A percentile compares a stretch with the other conserved stretches of the same genome.
Conservation (phyloP, 2,329 filamentous ascomycete species). For the Claviceps arundinis region DNA sequence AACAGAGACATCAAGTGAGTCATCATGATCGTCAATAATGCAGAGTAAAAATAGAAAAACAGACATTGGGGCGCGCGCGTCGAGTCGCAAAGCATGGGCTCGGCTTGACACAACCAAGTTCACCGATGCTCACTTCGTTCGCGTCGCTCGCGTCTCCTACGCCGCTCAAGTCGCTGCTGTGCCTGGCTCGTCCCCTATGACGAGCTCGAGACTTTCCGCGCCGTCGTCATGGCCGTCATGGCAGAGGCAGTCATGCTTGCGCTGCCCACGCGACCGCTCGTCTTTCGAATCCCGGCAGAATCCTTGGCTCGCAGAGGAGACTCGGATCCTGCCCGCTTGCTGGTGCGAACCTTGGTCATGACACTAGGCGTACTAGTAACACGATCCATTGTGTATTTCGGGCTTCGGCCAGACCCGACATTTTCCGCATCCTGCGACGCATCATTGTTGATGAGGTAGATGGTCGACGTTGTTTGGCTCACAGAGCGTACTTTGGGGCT, state of each 20-base stretch:
- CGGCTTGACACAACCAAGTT: too few relatives aligned
- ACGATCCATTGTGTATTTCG: conserved; percentile 42
- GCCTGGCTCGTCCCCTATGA: conserved; percentile 15
- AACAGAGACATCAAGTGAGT: conserved; percentile 14
- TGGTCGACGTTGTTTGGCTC: conserved; percentile 63
- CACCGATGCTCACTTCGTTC: background rate
- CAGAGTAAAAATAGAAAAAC: background rate
- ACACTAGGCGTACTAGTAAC: conserved; percentile 40
- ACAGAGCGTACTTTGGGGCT: conserved; percentile 54
- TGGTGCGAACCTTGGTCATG: conserved; percentile 52
- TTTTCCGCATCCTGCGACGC: conserved; percentile 61
- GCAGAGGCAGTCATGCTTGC: conserved; percentile 31
- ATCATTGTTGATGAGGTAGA: conserved; percentile 51
- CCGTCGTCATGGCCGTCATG: conserved; percentile 26
- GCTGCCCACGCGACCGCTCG: conserved; percentile 51
- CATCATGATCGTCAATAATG: conserved; percentile 28
- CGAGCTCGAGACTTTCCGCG: conserved; percentile 39
- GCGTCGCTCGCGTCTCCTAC: too few relatives aligned
- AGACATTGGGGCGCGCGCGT: background rate
- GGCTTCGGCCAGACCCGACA: conserved; percentile 42
- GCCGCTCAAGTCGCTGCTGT: background rate
- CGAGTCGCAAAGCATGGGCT: too few relatives aligned
- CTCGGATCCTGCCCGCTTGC: conserved; percentile 36
- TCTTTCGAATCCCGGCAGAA: conserved; percentile 46
- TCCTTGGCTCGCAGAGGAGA: conserved; percentile 38